Evolutionary conservation across 2,329 filamentous ascomycete species (phyloP).

Genomic region (Hypoxylon sp.): DNA sequence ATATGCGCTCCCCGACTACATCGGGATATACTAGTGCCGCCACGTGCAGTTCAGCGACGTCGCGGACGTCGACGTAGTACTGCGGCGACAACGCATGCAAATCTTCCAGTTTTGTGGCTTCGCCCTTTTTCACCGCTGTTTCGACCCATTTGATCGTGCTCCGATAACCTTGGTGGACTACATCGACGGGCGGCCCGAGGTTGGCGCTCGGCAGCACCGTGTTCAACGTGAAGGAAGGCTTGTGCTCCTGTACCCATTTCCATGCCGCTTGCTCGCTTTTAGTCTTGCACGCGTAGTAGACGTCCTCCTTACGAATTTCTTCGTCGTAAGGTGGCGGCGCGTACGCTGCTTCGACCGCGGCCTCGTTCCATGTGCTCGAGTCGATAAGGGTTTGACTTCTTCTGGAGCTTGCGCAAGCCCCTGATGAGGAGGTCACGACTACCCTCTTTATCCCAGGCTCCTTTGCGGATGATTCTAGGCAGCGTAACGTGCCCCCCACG

Average conservation of each 20-base stretch:
- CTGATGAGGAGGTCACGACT: slow-evolving; percentile 43
- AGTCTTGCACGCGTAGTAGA: slow-evolving; percentile 44
- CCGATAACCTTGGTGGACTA: slow-evolving; percentile 34
- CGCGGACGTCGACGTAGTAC: slow-evolving; percentile 61
- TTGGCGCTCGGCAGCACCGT: slow-evolving; percentile 44
- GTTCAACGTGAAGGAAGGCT: slow-evolving; percentile 40
- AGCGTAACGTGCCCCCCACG: slow-evolving; percentile 28
- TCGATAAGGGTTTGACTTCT: slow-evolving; percentile 34
- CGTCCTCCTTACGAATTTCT: slow-evolving; percentile 12
- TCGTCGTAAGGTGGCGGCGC: slow-evolving; percentile 34
- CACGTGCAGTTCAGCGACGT: slow-evolving; percentile 65
- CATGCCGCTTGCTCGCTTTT: slow-evolving; percentile 41
- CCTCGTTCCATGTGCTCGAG: slow-evolving; percentile 43
- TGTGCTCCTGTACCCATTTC: slow-evolving; percentile 42
- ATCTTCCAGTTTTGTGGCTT: slow-evolving; percentile 5
- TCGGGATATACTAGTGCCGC: slow-evolving; percentile 61
- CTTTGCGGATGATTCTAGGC: slow-evolving; percentile 35
- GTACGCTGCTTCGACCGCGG: slow-evolving; percentile 32
- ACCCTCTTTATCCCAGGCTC: slow-evolving; percentile 43
- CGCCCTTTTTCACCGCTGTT: slow-evolving; percentile 31
- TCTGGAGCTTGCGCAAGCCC: slow-evolving; percentile 25
- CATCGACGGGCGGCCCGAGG: slow-evolving; percentile 41
- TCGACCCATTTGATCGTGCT: slow-evolving; percentile 29
- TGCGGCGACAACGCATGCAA: slow-evolving; percentile 48
- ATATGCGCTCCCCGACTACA: slow-evolving; percentile 63